These are phyloP conservation scores for Cucumis melo DNA, from an alignment of 306 rosid species.

Conservation along the genomic window DNA sequence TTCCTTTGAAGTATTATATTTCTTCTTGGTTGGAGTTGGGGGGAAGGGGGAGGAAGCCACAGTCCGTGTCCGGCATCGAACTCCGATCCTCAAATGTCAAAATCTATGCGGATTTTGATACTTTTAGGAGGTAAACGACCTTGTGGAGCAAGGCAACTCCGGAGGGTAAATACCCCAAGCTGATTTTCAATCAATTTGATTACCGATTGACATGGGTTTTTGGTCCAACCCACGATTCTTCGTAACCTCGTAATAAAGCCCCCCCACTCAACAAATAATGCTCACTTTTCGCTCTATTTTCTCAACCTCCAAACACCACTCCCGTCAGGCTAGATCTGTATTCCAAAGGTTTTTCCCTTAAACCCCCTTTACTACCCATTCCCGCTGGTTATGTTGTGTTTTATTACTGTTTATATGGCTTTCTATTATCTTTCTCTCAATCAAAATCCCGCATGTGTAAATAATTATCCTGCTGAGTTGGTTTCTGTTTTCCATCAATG, in stretches of 20 bases:
- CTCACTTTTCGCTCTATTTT: constrained; percentile 32
- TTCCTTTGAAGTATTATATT: too few species aligned
- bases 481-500: not conserved
- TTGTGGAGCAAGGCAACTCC: not conserved
- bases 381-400: not conserved
- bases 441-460: not conserved
- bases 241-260: not conserved
- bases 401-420: not conserved
- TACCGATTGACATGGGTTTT: not conserved
- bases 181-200: not conserved
- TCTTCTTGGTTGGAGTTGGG: not conserved
- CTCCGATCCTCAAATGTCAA: not conserved
- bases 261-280: constrained; percentile 17
- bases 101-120: not conserved
- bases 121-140: not conserved
- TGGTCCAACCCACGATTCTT: not conserved
- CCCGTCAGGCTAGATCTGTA: constrained; percentile 21
- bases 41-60: not conserved
- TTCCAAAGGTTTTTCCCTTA: constrained; percentile 39
- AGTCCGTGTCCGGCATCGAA: not conserved
- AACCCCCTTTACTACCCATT: not conserved
- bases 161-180: not conserved
- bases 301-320: constrained; percentile 29
- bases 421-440: not conserved
- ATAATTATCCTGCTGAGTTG: not conserved